Evolutionary conservation across 2,329 filamentous ascomycete species (phyloP), one percentile per base, ranked within the genome.

Genomic region (Elsinoe perseae): DNA sequence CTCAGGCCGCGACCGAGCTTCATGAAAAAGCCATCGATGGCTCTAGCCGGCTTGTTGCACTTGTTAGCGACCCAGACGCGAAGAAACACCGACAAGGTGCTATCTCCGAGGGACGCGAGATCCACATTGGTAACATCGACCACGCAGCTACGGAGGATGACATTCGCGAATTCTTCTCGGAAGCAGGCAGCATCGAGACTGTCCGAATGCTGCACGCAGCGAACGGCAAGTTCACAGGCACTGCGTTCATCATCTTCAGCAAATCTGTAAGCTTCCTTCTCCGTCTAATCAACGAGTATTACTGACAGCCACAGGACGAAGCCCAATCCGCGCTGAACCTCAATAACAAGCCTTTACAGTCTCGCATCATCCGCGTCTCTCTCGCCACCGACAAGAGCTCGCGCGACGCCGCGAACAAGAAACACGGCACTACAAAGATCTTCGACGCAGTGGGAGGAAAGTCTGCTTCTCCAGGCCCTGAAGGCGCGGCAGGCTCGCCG

Each of bases 71-170:
- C 64, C 93, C 93, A 0, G 73, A 75, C 7, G 80, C 80, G 27
- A 92, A 88, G 70, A 89, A 95, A 69, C 77, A 81, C 40, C 86
- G 93, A 20, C 81, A 85, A 58, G 90, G 90, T 20, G 84, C 91
- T 8, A 80, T 87, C 50, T 83, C 87, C n/a, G 92, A 97, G 69
- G 89, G 88, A 2, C 83, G 93, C 30, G 92, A 97, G 70, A 72
- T 97, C 8, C 87, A 90, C 64, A 77, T 96, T 54, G 84, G 89
- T 54, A 95, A 97, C 70, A 77, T 97, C 57, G 81, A 85, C 56
- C 95, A 92, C 72, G 83, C 87, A 66, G 82, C 84, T 3, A 90
- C 75, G 2, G 87, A 93, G 64, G 72, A 79, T 1, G 87, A 95
- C 34, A 64, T 97, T 32, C 77, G 80, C 58, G 79, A 83, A 7